Evolutionary conservation across 495 filamentous ascomycete genomes (phyloP).

Genomic region (Cairneyella variabilis): DNA sequence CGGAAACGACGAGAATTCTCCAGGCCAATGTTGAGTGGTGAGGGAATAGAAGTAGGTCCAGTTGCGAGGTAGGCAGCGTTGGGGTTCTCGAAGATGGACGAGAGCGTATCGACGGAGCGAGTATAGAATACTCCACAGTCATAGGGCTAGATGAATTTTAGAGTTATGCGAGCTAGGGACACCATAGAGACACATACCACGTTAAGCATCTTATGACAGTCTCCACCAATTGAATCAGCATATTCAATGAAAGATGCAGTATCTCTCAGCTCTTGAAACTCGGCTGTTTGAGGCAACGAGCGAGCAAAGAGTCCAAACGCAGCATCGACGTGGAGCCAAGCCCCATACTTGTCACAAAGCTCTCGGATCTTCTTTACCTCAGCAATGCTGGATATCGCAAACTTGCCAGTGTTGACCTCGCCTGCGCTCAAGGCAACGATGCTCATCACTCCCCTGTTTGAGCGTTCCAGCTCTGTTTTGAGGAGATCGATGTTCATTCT

Average conservation of each 20-base stretch:
- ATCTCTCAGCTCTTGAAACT: slow-evolving; percentile 53
- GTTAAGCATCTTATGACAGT: slow-evolving; percentile 91
- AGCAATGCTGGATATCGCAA: slow-evolving; percentile 56
- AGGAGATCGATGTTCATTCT: slow-evolving; percentile 61
- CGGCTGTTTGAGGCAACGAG: slow-evolving; percentile 51
- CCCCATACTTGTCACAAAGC: slow-evolving; percentile 68
- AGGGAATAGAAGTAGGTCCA: slow-evolving; percentile 52
- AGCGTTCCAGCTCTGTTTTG: slow-evolving; percentile 41
- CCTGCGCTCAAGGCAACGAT: slow-evolving; percentile 79
- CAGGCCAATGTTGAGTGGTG: slow-evolving; percentile 81
- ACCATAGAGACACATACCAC: slow-evolving; percentile 47
- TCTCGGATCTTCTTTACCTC: slow-evolving; percentile 62
- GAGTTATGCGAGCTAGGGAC: not conserved
- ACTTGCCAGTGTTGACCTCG: slow-evolving; percentile 89
- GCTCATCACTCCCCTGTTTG: slow-evolving; percentile 53
- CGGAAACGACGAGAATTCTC: slow-evolving; percentile 92
- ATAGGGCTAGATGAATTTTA: slow-evolving; percentile 56
- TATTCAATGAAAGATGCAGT: slow-evolving; percentile 68
- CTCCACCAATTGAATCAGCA: slow-evolving; percentile 81
- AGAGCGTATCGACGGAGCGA: slow-evolving; percentile 51
- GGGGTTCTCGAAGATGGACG: slow-evolving; percentile 72
- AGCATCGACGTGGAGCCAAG: slow-evolving; percentile 90
- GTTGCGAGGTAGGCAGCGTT: slow-evolving; percentile 78
- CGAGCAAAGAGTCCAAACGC: slow-evolving; percentile 86
- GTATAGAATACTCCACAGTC: slow-evolving; percentile 89